phyloP scores from a whole-genome alignment of 306 rosid species.

The Begonia fuchsioides region DNA sequence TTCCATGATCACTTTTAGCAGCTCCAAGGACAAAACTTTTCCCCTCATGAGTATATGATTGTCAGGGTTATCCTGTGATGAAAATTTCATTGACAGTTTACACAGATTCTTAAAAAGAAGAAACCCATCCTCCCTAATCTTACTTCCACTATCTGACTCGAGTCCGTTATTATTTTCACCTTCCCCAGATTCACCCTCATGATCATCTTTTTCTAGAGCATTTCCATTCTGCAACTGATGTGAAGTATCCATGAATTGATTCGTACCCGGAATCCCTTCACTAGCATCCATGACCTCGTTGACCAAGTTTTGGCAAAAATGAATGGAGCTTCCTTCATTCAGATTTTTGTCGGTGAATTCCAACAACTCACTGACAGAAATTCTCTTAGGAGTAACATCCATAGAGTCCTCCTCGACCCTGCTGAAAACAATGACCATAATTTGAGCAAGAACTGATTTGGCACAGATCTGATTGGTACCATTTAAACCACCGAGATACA shows the following conservation, averaged over 20 bases:
- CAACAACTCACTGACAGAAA: slow-evolving; percentile 65
- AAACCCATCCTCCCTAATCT: slow-evolving; percentile 86
- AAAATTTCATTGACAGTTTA: slow-evolving; percentile 90
- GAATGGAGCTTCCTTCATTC: slow-evolving; percentile 88
- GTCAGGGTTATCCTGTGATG: slow-evolving; percentile 78
- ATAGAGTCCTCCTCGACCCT: slow-evolving; percentile 71
- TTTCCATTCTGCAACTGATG: slow-evolving; percentile 25
- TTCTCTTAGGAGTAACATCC: slow-evolving; percentile 27
- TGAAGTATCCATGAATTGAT: slow-evolving; percentile 7
- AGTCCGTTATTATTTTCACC: slow-evolving; percentile 25
- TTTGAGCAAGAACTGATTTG: slow-evolving; percentile 92
- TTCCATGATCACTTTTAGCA: slow-evolving; percentile 89
- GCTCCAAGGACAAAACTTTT: slow-evolving; percentile 86
- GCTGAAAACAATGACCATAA: slow-evolving; percentile 64
- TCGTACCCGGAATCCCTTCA: slow-evolving; percentile 34
- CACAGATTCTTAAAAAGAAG: slow-evolving; percentile 84
- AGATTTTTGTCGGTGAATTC: slow-evolving; percentile 89
- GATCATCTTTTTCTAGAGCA: slow-evolving; percentile 11
- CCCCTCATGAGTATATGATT: slow-evolving; percentile 94
- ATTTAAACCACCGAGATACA: slow-evolving; percentile 65
- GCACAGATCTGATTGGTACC: slow-evolving; percentile 99
- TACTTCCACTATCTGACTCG: slow-evolving; percentile 37
- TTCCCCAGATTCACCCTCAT: slow-evolving; percentile 14
- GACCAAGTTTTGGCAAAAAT: slow-evolving; percentile 62
- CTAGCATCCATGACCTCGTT: slow-evolving; percentile 75